Conservation (phyloP, 495 filamentous ascomycete species). For the Penicillium atrosanguineum region DNA sequence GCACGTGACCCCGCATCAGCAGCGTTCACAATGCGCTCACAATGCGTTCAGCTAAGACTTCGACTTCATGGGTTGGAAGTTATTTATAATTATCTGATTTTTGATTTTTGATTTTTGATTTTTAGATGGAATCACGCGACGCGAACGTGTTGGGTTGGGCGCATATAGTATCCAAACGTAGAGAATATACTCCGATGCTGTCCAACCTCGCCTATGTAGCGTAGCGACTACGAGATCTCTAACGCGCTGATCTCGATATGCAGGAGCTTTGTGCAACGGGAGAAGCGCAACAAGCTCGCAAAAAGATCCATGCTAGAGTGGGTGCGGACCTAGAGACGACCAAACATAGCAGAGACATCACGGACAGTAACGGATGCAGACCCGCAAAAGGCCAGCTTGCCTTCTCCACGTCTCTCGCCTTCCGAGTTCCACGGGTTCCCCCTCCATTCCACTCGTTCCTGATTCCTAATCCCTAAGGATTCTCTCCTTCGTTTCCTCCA, state of each 20-base stretch:
- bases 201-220: background rate
- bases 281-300: background rate
- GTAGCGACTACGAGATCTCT: background rate
- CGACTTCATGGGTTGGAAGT: background rate
- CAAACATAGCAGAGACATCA: background rate
- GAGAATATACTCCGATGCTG: background rate
- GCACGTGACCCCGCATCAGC: background rate
- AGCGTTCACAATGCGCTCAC: background rate
- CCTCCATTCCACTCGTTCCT: slow-evolving; percentile 11
- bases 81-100: no score
- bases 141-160: no score
- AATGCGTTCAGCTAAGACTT: background rate
- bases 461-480: background rate
- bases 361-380: background rate
- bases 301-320: background rate
- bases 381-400: slow-evolving; percentile 40
- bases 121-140: background rate
- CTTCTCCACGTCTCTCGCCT: slow-evolving; percentile 6
- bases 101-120: background rate
- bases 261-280: background rate
- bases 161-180: background rate
- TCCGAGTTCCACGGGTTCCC: slow-evolving; percentile 2
- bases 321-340: background rate
- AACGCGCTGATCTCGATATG: background rate
- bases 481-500: background rate